Percentiles rank a stretch among this genome's conserved stretches.
phyloP scores from a whole-genome alignment of 495 filamentous ascomycete species.

The Astrothelium macrocarpum region DNA sequence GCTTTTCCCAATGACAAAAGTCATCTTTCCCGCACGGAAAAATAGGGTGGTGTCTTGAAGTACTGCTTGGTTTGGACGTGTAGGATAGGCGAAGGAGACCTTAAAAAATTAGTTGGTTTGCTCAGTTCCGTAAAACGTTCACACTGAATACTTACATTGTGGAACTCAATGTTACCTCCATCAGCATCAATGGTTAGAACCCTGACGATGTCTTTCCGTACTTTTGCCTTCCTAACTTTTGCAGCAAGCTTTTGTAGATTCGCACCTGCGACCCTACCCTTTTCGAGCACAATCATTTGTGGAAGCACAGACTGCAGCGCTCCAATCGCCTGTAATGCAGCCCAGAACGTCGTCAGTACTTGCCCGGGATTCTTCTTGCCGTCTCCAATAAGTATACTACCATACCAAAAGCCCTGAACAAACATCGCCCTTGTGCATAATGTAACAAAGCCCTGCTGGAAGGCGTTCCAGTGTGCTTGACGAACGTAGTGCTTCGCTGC shows the following conservation, averaged over 20 bases:
- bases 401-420: constrained; percentile 88
- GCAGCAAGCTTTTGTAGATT: constrained; percentile 43
- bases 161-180: constrained; percentile 58
- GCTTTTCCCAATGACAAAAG: constrained; percentile 76
- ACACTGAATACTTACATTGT: constrained; percentile 44
- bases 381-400: constrained; percentile 51
- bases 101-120: constrained; percentile 25
- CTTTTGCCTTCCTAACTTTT: constrained; percentile 22
- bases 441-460: constrained; percentile 62
- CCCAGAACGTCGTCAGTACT: constrained; percentile 78
- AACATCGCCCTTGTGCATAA: constrained; percentile 73
- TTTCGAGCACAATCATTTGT: constrained; percentile 63
- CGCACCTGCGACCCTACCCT: constrained; percentile 66
- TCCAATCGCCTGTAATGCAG: constrained; percentile 65
- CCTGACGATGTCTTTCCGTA: constrained; percentile 20
- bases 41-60: constrained; percentile 52
- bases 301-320: constrained; percentile 63
- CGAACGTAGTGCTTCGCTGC: constrained; percentile 56
- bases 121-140: background rate
- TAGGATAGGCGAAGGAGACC: constrained; percentile 80
- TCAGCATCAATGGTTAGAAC: constrained; percentile 35
- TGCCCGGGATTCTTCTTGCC: constrained; percentile 52
- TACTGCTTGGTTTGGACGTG: constrained; percentile 52
- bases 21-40: constrained; percentile 64
- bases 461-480: constrained; percentile 57